Conservation (phyloP, 179 eudicot genomes). For the Heliamphora pulchella region DNA sequence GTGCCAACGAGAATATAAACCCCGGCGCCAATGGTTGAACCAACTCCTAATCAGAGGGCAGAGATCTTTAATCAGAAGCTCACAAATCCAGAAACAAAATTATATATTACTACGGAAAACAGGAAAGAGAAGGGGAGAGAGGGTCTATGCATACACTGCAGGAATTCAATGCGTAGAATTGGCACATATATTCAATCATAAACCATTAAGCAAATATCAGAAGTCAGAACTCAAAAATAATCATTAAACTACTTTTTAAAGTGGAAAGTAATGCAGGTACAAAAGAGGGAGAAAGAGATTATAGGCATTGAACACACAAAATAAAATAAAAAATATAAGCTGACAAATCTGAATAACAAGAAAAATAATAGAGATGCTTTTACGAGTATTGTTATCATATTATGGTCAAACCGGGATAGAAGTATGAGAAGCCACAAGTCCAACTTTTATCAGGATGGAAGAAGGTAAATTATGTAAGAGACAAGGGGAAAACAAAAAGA, state of each 20-base stretch:
- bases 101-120: neutral
- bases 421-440: neutral
- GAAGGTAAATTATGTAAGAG: neutral
- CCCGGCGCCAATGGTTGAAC: constrained; percentile 96
- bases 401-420: neutral
- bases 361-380: neutral
- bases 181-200: neutral
- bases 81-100: neutral
- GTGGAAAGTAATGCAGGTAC: neutral
- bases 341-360: neutral
- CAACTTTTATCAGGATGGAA: neutral
- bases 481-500: neutral
- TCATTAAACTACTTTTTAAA: neutral
- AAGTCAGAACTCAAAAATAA: neutral
- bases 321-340: neutral
- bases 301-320: neutral
- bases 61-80: neutral
- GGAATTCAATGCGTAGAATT: neutral
- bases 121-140: neutral
- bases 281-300: neutral
- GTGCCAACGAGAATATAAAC: constrained; percentile 96
- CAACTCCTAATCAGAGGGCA: constrained; percentile 54
- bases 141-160: neutral
- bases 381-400: neutral
- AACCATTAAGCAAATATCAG: neutral